Conservation (phyloP, 345 rosid species). For the Euphorbia peplus region DNA sequence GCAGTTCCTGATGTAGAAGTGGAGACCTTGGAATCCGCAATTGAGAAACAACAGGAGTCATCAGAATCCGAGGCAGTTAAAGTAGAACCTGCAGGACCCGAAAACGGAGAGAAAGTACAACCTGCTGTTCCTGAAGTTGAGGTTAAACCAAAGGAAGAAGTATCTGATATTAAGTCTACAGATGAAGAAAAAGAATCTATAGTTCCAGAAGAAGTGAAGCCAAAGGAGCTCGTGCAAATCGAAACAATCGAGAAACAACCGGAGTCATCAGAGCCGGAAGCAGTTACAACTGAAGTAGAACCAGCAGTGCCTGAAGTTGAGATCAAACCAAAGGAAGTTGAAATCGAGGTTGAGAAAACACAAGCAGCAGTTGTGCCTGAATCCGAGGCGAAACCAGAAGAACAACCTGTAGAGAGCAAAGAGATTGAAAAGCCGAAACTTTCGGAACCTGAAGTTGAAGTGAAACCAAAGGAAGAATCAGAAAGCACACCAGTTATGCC, state of each 20-base stretch:
- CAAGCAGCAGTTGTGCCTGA: background rate
- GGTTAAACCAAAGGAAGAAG: background rate
- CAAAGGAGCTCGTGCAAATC: too few relatives aligned
- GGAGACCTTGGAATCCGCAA: background rate
- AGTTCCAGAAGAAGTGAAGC: background rate
- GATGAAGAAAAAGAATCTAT: background rate
- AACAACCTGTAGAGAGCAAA: background rate
- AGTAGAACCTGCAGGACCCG: background rate
- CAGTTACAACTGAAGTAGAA: too few relatives aligned
- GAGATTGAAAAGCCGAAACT: constrained; percentile 4
- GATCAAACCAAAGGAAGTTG: too few relatives aligned
- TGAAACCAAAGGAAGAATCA: constrained; percentile 10
- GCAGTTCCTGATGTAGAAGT: background rate
- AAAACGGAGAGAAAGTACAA: background rate
- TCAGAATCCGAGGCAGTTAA: background rate
- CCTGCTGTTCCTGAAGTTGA: background rate
- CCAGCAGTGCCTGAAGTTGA: too few relatives aligned
- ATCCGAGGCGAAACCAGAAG: background rate
- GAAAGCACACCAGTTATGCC: too few relatives aligned
- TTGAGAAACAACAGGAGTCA: too few relatives aligned
- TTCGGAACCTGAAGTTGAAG: background rate
- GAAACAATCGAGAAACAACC: too few relatives aligned
- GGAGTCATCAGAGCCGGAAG: too few relatives aligned
- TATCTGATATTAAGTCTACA: too few relatives aligned
- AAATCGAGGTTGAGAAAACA: background rate